Conservation (phyloP, 192 early-diverging fungal genomes). For the Geosiphon pyriformis region DNA sequence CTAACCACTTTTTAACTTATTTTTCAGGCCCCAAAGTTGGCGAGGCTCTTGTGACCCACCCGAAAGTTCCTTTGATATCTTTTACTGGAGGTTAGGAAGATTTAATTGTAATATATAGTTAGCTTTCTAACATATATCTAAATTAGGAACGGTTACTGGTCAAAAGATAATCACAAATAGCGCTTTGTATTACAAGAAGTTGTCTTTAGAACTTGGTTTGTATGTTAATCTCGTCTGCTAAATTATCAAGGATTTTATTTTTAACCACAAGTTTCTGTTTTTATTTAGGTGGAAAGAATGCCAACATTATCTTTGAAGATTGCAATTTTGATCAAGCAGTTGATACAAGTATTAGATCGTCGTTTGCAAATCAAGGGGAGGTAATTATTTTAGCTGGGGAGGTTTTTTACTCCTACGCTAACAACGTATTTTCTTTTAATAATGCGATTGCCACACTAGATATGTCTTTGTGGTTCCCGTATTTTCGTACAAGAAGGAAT, state of each 20-base stretch:
- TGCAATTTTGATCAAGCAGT: conserved; percentile 58
- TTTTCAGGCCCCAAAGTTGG: conserved; percentile 46
- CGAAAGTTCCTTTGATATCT: conserved; percentile 57
- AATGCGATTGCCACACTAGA: conserved; percentile 23
- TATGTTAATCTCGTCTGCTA: no score
- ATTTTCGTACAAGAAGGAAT: conserved; percentile 63
- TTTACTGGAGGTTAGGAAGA: conserved; percentile 58
- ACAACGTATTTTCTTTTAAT: background rate
- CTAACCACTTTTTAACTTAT: background rate
- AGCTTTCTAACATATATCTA: background rate
- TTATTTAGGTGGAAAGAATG: conserved; percentile 64
- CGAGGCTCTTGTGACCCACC: conserved; percentile 58
- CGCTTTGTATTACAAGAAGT: conserved; percentile 56
- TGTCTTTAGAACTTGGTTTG: conserved; percentile 63
- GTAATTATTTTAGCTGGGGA: background rate
- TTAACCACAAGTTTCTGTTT: no score
- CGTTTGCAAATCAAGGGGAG: conserved; percentile 74
- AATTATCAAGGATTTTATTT: no score
- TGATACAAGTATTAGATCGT: conserved; percentile 45
- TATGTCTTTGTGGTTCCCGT: conserved; percentile 65
- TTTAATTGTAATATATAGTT: background rate
- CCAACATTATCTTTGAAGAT: conserved; percentile 65
- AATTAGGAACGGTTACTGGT: conserved; percentile 52
- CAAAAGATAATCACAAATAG: conserved; percentile 41
- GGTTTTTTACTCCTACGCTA: background rate